These are phyloP conservation scores for Poa pratensis DNA, from an alignment of 176 grass and related monocot species.

Conservation along the genomic window DNA sequence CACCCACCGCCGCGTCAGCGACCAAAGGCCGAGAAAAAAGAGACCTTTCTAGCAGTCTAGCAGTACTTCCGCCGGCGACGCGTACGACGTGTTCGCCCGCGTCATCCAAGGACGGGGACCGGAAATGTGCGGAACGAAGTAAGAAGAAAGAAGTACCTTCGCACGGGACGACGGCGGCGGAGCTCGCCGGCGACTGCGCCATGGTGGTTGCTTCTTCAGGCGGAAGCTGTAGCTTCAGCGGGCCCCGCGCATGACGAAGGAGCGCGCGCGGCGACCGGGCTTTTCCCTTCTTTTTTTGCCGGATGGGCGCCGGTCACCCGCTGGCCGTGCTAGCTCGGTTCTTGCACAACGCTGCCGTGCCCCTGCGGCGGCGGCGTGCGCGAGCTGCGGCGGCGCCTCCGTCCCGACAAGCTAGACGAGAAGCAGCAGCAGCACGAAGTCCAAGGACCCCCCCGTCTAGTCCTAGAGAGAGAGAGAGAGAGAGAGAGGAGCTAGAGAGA, in stretches of 20 bases:
- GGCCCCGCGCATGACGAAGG: conserved; percentile 35
- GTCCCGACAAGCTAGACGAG: conserved; percentile 34
- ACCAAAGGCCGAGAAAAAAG: neutral
- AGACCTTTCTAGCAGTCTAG: neutral
- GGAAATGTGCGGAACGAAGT: neutral
- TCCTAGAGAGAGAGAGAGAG: conserved; percentile 22
- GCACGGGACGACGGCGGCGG: conserved; percentile 31
- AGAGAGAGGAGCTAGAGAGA: conserved; percentile 17
- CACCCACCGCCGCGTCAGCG: conserved; percentile 26
- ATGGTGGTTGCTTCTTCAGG: conserved; percentile 35
- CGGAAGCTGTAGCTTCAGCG: conserved; percentile 13
- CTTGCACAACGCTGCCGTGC: conserved; percentile 14
- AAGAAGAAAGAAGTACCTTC: conserved; percentile 47
- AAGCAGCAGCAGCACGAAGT: conserved; percentile 39
- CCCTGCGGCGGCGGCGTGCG: neutral
- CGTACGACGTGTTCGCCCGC: neutral
- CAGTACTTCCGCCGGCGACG: neutral
- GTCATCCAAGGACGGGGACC: neutral
- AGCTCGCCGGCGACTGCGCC: conserved; percentile 50
- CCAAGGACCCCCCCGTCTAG: conserved; percentile 24
- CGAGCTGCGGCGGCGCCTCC: conserved; percentile 26
- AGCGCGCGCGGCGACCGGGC: neutral
- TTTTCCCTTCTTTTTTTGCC: neutral
- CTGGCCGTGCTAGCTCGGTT: neutral
- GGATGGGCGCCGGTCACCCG: neutral